Evolutionary conservation across 148 eudicot genomes (phyloP).

Genomic region (Rhododendron simsii): DNA sequence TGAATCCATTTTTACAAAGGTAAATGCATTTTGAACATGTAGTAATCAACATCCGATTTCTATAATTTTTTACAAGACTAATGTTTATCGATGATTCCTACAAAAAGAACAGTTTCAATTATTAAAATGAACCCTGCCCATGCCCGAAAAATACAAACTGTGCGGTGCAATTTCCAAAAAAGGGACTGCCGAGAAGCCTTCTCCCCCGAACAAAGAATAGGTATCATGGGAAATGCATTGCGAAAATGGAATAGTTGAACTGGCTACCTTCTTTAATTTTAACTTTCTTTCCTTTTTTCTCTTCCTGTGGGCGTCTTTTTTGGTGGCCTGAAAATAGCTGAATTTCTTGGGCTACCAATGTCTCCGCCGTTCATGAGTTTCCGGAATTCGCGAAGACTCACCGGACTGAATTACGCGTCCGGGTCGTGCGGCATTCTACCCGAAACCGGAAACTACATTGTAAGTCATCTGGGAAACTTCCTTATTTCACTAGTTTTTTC

Average conservation of each 20-base stretch:
- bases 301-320: not conserved
- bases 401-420: conserved; percentile 71
- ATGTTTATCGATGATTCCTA: not conserved
- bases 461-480: conserved; percentile 14
- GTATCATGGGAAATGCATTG: not conserved
- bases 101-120: too few relatives aligned
- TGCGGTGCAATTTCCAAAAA: too few relatives aligned
- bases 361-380: conserved; percentile 42
- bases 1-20: not conserved
- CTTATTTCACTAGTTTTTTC: too few relatives aligned
- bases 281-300: not conserved
- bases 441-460: conserved; percentile 36
- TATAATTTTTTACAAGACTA: not conserved
- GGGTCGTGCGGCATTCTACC: conserved; percentile 63
- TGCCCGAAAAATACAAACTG: too few relatives aligned
- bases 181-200: too few relatives aligned
- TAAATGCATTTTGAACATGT: not conserved
- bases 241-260: not conserved
- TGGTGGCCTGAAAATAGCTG: conserved; percentile 35
- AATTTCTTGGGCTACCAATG: conserved; percentile 56
- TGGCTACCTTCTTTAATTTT: not conserved
- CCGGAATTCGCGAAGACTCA: not conserved
- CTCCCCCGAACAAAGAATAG: too few relatives aligned
- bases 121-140: too few relatives aligned
- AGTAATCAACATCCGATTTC: not conserved